These are phyloP conservation scores for Obelidium mucronatum DNA, from an alignment of 192 early-diverging fungal species.

Conservation along the genomic window DNA sequence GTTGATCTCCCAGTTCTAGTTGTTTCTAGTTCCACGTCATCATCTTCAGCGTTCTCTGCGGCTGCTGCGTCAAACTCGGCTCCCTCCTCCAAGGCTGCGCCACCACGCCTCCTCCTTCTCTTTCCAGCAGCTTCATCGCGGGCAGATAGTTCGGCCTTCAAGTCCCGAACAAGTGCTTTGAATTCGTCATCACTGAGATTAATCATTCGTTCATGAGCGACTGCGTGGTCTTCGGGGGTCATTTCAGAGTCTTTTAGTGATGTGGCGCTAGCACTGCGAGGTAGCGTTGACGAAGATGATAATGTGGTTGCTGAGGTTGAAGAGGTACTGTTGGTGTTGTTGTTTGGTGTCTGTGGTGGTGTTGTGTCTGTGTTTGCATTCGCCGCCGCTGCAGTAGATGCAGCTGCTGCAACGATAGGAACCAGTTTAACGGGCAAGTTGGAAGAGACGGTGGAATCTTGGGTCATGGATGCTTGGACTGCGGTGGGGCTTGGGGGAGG, in stretches of 20 bases:
- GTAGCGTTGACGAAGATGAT: neutral
- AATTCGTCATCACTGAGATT: slow-evolving; percentile 26
- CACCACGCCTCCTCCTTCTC: neutral
- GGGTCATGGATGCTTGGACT: neutral
- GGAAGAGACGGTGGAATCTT: neutral
- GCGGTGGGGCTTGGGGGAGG: neutral
- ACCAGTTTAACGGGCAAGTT: slow-evolving; percentile 11
- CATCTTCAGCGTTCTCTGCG: neutral
- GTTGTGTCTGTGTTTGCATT: neutral
- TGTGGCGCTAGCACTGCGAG: neutral
- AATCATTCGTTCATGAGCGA: slow-evolving; percentile 26
- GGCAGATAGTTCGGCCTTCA: slow-evolving; percentile 10
- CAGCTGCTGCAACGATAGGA: slow-evolving; percentile 14
- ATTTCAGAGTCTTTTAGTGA: neutral
- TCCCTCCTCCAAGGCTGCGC: neutral
- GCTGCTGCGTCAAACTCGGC: neutral
- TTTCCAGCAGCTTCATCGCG: slow-evolving; percentile 1
- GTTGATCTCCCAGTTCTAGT: neutral
- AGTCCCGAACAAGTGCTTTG: slow-evolving; percentile 13
- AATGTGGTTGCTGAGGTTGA: neutral
- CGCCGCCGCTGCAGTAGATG: neutral
- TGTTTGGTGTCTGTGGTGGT: slow-evolving; percentile 12
- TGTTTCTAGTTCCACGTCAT: neutral
- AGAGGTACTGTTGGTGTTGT: neutral
- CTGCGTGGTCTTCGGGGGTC: slow-evolving; percentile 15